Percentiles rank a stretch among this genome's conserved stretches.
These are phyloP conservation scores for Erythrophleum ivorense DNA, from an alignment of 331 rosid genomes.

Conservation along the genomic window DNA sequence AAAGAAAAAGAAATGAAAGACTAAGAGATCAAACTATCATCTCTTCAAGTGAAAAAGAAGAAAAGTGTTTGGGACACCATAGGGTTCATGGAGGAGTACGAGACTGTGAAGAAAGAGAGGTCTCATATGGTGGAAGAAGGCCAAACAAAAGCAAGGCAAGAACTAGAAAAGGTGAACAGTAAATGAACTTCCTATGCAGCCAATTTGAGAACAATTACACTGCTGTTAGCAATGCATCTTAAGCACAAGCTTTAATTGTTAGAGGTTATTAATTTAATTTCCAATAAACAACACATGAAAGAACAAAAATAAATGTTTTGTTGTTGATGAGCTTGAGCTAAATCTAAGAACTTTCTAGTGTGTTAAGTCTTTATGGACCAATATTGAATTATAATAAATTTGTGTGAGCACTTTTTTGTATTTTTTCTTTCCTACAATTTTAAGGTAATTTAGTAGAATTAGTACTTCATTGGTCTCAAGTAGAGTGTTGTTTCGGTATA, in stretches of 20 bases:
- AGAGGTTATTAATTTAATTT: neutral
- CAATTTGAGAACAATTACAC: neutral
- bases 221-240: neutral
- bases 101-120: neutral
- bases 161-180: neutral
- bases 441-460: too few species aligned
- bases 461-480: too few species aligned
- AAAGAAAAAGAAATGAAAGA: neutral
- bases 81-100: neutral
- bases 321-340: too few species aligned
- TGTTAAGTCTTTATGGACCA: neutral
- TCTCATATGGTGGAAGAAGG: neutral
- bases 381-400: neutral
- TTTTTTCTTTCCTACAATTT: neutral
- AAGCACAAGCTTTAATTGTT: neutral
- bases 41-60: neutral
- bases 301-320: too few species aligned
- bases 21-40: neutral
- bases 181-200: neutral
- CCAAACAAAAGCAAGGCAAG: neutral
- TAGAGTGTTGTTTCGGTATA: too few species aligned
- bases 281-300: neutral
- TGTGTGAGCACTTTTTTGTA: neutral
- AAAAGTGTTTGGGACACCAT: neutral
- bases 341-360: neutral